Percentiles rank a stretch among this genome's conserved stretches.
phyloP scores from a whole-genome alignment of 1,284 basidiomycete species.

The Wallemia ichthyophaga region DNA sequence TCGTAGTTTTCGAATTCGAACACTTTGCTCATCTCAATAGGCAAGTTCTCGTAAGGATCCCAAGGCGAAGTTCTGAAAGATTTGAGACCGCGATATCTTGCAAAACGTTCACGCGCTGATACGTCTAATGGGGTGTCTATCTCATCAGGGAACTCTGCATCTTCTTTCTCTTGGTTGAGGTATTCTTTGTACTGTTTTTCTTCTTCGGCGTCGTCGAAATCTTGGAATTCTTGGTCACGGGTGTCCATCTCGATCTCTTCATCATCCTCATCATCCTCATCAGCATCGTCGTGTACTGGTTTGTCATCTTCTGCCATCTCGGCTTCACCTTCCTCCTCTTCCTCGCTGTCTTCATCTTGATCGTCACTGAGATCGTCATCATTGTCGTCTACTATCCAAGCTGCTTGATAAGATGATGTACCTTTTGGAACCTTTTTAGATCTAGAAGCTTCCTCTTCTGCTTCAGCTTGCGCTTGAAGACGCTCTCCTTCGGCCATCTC shows the following conservation, averaged over 20 bases:
- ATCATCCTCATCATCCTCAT: slow-evolving; percentile 12
- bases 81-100: slow-evolving; percentile 66
- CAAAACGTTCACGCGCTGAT: slow-evolving; percentile 61
- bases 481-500: slow-evolving; percentile 33
- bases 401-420: slow-evolving; percentile 73
- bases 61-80: slow-evolving; percentile 84
- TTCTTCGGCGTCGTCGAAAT: slow-evolving; percentile 54
- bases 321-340: slow-evolving; percentile 18
- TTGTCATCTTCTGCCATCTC: slow-evolving; percentile 11
- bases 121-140: slow-evolving; percentile 80
- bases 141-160: slow-evolving; percentile 28
- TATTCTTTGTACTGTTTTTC: slow-evolving; percentile 42
- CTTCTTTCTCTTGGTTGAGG: slow-evolving; percentile 22
- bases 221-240: slow-evolving; percentile 29
- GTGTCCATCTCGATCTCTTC: slow-evolving; percentile 17
- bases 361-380: slow-evolving; percentile 23
- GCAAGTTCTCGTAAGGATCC: slow-evolving; percentile 92
- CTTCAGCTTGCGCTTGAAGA: slow-evolving; percentile 10
- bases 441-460: slow-evolving; percentile 21
- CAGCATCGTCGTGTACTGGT: slow-evolving; percentile 11
- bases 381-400: slow-evolving; percentile 64
- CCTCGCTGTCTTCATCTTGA: slow-evolving; percentile 23
- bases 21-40: slow-evolving; percentile 71
- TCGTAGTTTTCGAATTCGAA: slow-evolving; percentile 93
- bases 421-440: slow-evolving; percentile 49